Evolutionary conservation across 352 stramenopile species (phyloP).

Genomic region (Phytophthora tentaculata): DNA sequence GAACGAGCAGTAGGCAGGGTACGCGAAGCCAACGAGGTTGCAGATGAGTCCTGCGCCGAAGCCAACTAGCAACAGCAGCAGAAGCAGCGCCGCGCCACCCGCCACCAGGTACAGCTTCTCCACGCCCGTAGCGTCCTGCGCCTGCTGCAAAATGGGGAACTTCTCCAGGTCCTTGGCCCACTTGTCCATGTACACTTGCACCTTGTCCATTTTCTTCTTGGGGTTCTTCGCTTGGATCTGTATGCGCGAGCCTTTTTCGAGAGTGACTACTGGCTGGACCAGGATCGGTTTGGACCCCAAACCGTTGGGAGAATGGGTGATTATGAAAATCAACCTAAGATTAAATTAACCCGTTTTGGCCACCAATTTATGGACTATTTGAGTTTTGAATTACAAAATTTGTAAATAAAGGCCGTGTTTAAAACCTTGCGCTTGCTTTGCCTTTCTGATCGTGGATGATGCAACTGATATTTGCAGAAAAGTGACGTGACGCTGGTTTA

Average conservation of each 20-base stretch:
- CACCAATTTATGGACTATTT: no score
- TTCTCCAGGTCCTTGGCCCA: slow-evolving; percentile 88
- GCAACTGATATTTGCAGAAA: slow-evolving; percentile 6
- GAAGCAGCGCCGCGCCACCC: slow-evolving; percentile 58
- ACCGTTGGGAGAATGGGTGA: slow-evolving; percentile 6
- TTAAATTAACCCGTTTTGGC: background rate
- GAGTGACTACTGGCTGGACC: slow-evolving; percentile 22
- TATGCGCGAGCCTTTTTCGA: slow-evolving; percentile 21
- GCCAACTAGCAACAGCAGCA: slow-evolving; percentile 84
- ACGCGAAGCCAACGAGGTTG: slow-evolving; percentile 85
- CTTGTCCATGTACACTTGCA: slow-evolving; percentile 88
- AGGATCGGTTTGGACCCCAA: slow-evolving; percentile 10
- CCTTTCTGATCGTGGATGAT: background rate
- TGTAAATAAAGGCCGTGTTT: background rate
- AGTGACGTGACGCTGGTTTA: slow-evolving; percentile 6
- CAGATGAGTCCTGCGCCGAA: slow-evolving; percentile 88
- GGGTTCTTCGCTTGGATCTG: slow-evolving; percentile 9
- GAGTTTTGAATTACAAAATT: no score
- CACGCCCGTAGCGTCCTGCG: slow-evolving; percentile 83
- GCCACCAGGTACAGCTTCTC: slow-evolving; percentile 91
- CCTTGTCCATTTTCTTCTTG: slow-evolving; percentile 66
- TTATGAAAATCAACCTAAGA: background rate
- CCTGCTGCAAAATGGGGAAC: slow-evolving; percentile 76
- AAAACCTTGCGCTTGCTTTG: background rate
- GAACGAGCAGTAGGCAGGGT: slow-evolving; percentile 86